Evolutionary conservation across 2,329 filamentous ascomycete species (phyloP).

Genomic region (Sphaerulina vaccinii): DNA sequence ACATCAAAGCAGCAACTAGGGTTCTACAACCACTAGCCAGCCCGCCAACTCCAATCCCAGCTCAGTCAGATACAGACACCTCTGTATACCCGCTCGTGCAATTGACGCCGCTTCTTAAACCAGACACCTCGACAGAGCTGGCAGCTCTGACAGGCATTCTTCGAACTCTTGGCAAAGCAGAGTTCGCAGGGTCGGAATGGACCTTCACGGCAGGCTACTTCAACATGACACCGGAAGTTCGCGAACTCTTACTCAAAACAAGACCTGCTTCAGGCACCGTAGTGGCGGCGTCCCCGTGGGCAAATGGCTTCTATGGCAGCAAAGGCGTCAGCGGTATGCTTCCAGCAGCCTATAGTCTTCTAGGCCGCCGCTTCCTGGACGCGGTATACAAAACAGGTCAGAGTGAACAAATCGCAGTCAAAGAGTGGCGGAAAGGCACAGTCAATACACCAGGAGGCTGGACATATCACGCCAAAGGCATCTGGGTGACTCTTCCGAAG

Average conservation of each 20-base stretch:
- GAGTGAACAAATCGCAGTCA: constrained; percentile 64
- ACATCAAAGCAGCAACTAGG: constrained; percentile 66
- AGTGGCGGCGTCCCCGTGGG: constrained; percentile 86
- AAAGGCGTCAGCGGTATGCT: constrained; percentile 85
- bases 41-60: constrained; percentile 29
- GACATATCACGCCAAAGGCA: constrained; percentile 97
- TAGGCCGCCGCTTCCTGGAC: constrained; percentile 77
- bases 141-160: constrained; percentile 76
- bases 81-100: constrained; percentile 84
- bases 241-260: constrained; percentile 73
- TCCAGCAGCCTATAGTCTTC: constrained; percentile 86
- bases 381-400: constrained; percentile 55
- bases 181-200: constrained; percentile 73
- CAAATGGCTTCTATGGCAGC: constrained; percentile 92
- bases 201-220: constrained; percentile 98
- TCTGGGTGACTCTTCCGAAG: constrained; percentile 77
- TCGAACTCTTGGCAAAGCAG: constrained; percentile 61
- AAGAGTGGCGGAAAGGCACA: constrained; percentile 83
- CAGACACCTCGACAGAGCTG: constrained; percentile 83
- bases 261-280: constrained; percentile 71
- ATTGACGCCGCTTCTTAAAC: constrained; percentile 77
- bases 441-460: constrained; percentile 80
- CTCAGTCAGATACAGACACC: constrained; percentile 55
- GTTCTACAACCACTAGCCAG: constrained; percentile 67
- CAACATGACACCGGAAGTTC: constrained; percentile 86